Evolutionary conservation across 805 yeast species (phyloP).

Genomic region (Cyberlindnera maclurae): DNA sequence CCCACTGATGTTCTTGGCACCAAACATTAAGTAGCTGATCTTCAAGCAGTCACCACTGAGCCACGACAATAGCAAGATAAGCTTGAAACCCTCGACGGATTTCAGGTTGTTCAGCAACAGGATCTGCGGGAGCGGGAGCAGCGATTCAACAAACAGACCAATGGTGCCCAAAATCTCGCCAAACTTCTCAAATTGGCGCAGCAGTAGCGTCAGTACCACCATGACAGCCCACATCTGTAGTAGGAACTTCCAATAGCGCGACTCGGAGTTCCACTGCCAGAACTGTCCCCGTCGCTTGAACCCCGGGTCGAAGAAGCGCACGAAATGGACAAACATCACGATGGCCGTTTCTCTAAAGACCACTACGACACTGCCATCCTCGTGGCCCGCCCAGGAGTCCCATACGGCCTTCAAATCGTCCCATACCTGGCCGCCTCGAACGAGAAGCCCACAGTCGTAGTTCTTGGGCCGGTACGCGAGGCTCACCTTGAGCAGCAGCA

Average conservation of each 20-base stretch:
- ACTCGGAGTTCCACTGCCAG: conserved; percentile 80
- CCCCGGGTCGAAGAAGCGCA: conserved; percentile 65
- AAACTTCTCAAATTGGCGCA: conserved; percentile 31
- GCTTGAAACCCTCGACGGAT: conserved; percentile 72
- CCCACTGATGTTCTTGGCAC: conserved; percentile 60
- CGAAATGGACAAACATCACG: conserved; percentile 28
- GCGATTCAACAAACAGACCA: conserved; percentile 66
- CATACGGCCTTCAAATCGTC: conserved; percentile 4
- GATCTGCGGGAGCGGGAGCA: conserved; percentile 72
- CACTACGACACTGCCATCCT: conserved; percentile 4
- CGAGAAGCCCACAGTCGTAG: conserved; percentile 31
- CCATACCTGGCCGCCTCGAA: conserved; percentile 12
- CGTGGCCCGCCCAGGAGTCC: conserved; percentile 1
- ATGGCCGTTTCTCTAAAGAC: conserved; percentile 9
- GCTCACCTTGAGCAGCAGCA: conserved; percentile 54
- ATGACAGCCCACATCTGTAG: conserved; percentile 17
- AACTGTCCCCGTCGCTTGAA: conserved; percentile 58
- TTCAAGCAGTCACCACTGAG: conserved; percentile 82
- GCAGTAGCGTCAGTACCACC: conserved; percentile 31
- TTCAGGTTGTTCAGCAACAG: conserved; percentile 58
- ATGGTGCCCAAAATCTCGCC: conserved; percentile 49
- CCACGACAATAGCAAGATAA: conserved; percentile 75
- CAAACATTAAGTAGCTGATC: conserved; percentile 65
- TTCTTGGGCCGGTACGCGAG: conserved; percentile 48
- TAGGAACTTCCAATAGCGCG: conserved; percentile 58